Percentiles rank a stretch among this genome's conserved stretches.
Evolutionary conservation across 805 yeast species (phyloP).

Genomic region (Wickerhamiella lipophila): DNA sequence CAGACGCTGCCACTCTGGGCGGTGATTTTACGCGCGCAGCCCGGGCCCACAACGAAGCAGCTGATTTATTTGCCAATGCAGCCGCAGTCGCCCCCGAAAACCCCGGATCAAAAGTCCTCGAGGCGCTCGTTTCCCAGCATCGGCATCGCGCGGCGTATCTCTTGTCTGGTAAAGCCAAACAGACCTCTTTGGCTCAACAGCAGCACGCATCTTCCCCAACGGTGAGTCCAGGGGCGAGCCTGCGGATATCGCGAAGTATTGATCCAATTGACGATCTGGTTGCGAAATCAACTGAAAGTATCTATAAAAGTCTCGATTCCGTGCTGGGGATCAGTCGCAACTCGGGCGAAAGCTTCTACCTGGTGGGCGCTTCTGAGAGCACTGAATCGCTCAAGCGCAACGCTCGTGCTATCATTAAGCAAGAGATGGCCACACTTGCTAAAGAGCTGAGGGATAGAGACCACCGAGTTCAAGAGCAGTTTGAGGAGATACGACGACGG

Average conservation of each 20-base stretch:
- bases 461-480: not conserved
- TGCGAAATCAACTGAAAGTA: not conserved
- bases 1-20: slow-evolving; percentile 37
- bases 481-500: not conserved
- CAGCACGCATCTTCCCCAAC: not conserved
- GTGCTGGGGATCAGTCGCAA: slow-evolving; percentile 6
- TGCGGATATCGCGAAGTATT: not conserved
- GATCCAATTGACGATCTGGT: slow-evolving; percentile 7
- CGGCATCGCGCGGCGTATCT: slow-evolving; percentile 27
- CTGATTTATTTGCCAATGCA: slow-evolving; percentile 27
- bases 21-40: slow-evolving; percentile 36
- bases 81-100: slow-evolving; percentile 20
- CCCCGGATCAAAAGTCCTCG: slow-evolving; percentile 27
- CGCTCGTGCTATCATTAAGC: slow-evolving; percentile 6
- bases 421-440: slow-evolving; percentile 5
- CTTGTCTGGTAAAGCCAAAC: slow-evolving; percentile 17
- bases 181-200: not conserved
- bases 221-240: slow-evolving; percentile 4
- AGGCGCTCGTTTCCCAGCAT: slow-evolving; percentile 26
- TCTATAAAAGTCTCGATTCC: not conserved
- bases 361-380: slow-evolving; percentile 1
- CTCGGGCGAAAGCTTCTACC: slow-evolving; percentile 3
- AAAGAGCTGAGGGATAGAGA: slow-evolving; percentile 7
- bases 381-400: not conserved
- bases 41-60: slow-evolving; percentile 30